phyloP scores from a whole-genome alignment of 495 filamentous ascomycete species.

The Penicillium parvum region DNA sequence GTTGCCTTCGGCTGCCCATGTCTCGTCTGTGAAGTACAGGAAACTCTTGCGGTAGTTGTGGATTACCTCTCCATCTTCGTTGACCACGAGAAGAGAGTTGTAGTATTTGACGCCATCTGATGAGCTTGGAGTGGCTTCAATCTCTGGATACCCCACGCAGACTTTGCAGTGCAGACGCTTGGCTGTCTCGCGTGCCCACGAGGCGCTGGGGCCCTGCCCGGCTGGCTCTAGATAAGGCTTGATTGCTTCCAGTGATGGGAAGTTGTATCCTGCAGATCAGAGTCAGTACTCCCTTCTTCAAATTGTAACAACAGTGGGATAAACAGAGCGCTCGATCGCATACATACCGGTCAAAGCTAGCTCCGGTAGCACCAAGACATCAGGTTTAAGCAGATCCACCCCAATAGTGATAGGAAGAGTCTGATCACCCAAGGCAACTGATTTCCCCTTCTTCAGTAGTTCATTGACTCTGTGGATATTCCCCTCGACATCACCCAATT shows the following conservation, averaged over 20 bases:
- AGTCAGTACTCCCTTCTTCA: too few species aligned
- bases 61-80: constrained; percentile 62
- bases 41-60: constrained; percentile 86
- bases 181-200: constrained; percentile 77
- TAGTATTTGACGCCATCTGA: constrained; percentile 49
- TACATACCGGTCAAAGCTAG: constrained; percentile 78
- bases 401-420: constrained; percentile 9
- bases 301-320: too few species aligned
- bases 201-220: constrained; percentile 64
- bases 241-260: constrained; percentile 72
- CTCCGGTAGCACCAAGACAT: constrained; percentile 79
- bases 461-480: constrained; percentile 73
- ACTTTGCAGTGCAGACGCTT: constrained; percentile 70
- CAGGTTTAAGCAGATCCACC: constrained; percentile 29
- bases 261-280: constrained; percentile 83
- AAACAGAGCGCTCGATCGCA: not conserved
- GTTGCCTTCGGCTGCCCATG: constrained; percentile 77
- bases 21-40: constrained; percentile 88
- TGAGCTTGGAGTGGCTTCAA: constrained; percentile 17
- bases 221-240: constrained; percentile 76
- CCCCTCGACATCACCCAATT: constrained; percentile 68
- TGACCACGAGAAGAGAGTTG: constrained; percentile 82
- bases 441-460: constrained; percentile 50
- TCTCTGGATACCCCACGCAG: constrained; percentile 88
- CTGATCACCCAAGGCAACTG: constrained; percentile 4